Evolutionary conservation across 2,329 filamentous ascomycete species (phyloP), one percentile per base, ranked within the genome.

Genomic region (Trichoderma sp.): DNA sequence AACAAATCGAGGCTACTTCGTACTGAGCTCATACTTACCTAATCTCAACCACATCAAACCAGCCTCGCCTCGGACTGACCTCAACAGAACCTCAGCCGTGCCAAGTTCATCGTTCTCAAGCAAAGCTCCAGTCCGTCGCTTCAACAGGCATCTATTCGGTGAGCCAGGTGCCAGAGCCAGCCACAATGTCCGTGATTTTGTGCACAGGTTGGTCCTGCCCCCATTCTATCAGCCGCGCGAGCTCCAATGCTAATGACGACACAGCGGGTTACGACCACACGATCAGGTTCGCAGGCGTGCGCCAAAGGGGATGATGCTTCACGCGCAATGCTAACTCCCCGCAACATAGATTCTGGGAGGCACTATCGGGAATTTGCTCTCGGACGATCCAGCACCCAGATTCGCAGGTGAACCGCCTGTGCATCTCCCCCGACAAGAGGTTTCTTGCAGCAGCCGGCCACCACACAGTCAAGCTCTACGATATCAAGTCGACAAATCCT

Each of bases 401-500:
- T 80, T 98, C 94, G 10, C 95, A 99, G 80, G 95, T 99, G 73
- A 99, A 99, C 81, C 92, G 95, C 52, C 90, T 99, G 58, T 98
- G 94, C 80, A 99, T 99, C 76, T 97, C 95, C 13, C 95, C 95
- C 70, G 95, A 99, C 83, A 99, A 99, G 81, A 92, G 94, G 70
- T 97, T 91, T 80, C 90, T 98, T 65, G 94, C 94, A 37, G 94
- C 92, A n/a, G 86, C 87, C 8, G 86, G 87, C 73, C 86, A 90
- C 77, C 87, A 94, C 79, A 93, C 92, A 61, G 93, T 99, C 76
- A 98, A 98, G 82, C 91, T 99, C 68, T 99, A 96, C 83, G 95
- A 99, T 76, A 97, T 98, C 83, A 97, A 97, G 77, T 97, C 93
- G 17, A 94, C 93, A n/a, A 98, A 98, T 75, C 94, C 95, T 2